These are phyloP conservation scores for Globisporangium alternatum DNA, from an alignment of 352 stramenopile species.

Conservation along the genomic window DNA sequence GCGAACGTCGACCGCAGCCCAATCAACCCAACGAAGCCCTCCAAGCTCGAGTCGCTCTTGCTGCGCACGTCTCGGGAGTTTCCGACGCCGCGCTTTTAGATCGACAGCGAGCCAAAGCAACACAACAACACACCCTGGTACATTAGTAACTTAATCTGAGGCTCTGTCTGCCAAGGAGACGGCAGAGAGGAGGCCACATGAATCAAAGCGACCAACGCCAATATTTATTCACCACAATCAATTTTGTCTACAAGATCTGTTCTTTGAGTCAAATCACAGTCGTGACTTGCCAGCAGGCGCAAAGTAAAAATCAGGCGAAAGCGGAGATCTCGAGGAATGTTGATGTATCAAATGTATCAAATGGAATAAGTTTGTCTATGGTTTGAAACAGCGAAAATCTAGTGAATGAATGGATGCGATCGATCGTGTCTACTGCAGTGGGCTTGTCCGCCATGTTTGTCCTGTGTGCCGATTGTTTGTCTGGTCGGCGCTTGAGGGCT, in stretches of 20 bases:
- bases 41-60: conserved; percentile 80
- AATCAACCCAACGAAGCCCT: conserved; percentile 71
- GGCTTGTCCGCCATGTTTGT: too few species aligned
- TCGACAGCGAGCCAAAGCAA: background rate
- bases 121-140: conserved; percentile 7
- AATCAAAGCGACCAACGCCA: conserved; percentile 7
- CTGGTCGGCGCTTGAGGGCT: background rate
- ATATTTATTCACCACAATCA: conserved; percentile 17
- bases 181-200: background rate
- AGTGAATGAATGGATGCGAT: background rate
- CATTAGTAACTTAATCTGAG: conserved; percentile 15
- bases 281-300: background rate
- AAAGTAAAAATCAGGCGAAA: too few species aligned
- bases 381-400: conserved; percentile 8
- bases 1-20: conserved; percentile 70
- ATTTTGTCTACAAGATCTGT: background rate
- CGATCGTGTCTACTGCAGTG: background rate
- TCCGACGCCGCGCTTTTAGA: conserved; percentile 69
- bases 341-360: background rate
- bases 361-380: conserved; percentile 5
- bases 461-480: background rate
- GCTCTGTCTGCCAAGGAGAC: conserved; percentile 12
- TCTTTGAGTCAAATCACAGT: background rate
- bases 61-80: conserved; percentile 83
- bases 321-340: background rate